A percentile compares a stretch with the other conserved stretches of the same genome.
Conservation (phyloP, 2,329 filamentous ascomycete species). For the Chrysoporthe austroafricana region DNA sequence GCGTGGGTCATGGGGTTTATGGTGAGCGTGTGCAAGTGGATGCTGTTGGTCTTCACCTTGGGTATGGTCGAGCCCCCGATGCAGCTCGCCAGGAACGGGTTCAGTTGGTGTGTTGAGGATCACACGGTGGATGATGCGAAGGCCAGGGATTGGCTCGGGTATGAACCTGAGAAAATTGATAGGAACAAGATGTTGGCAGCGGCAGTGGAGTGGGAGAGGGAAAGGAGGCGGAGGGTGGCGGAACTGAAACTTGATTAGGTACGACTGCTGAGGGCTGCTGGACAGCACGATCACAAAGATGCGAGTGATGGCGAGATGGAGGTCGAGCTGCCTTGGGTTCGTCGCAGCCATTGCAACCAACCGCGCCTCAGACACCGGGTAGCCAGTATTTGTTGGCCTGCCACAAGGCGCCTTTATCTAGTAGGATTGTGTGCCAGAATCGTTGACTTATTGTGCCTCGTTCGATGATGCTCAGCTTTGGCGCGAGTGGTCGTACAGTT, state of each 20-base stretch:
- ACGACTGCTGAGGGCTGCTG: neutral
- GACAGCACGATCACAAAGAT: too few species aligned
- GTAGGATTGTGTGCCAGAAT: too few species aligned
- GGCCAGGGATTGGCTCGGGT: slow-evolving; percentile 29
- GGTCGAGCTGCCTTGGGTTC: too few species aligned
- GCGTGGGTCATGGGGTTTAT: slow-evolving; percentile 33
- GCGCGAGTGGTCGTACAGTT: too few species aligned
- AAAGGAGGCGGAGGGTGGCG: slow-evolving; percentile 9
- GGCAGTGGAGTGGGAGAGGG: slow-evolving; percentile 29
- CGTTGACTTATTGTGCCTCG: too few species aligned
- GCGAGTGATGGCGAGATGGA: too few species aligned
- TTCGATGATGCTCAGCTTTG: too few species aligned
- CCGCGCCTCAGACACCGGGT: too few species aligned
- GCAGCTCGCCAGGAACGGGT: slow-evolving; percentile 31
- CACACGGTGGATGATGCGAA: slow-evolving; percentile 32
- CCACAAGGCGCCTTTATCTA: too few species aligned
- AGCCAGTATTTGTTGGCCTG: too few species aligned
- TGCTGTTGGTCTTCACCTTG: slow-evolving; percentile 34
- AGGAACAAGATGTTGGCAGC: slow-evolving; percentile 26
- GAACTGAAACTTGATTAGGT: neutral
- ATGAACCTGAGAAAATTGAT: slow-evolving; percentile 28
- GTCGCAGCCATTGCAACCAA: too few species aligned
- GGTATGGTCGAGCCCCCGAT: slow-evolving; percentile 33
- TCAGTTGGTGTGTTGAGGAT: slow-evolving; percentile 32
- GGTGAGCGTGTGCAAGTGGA: slow-evolving; percentile 31